These are phyloP conservation scores for Cryphonectria japonica DNA, from an alignment of 2,329 filamentous ascomycete genomes.

Conservation along the genomic window DNA sequence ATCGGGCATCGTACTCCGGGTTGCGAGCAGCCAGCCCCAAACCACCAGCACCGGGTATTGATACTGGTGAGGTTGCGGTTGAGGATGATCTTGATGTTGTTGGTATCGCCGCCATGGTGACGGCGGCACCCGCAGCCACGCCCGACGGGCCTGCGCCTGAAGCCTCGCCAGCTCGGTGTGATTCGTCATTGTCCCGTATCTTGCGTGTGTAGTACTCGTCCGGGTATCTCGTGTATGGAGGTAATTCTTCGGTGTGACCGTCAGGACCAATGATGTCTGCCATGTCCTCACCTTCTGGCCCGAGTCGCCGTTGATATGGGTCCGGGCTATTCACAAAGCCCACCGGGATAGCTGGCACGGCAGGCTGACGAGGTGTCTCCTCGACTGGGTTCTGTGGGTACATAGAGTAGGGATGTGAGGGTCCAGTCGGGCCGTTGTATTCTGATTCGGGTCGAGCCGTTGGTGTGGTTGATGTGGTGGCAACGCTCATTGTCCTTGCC, in stretches of 20 bases:
- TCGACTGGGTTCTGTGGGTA: slow-evolving; percentile 79
- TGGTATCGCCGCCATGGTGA: slow-evolving; percentile 28
- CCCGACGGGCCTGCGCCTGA: slow-evolving; percentile 14
- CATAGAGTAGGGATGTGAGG: slow-evolving; percentile 83
- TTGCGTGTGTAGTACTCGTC: slow-evolving; percentile 70
- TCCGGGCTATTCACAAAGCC: slow-evolving; percentile 73
- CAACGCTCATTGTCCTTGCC: slow-evolving; percentile 71
- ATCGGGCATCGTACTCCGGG: slow-evolving; percentile 61
- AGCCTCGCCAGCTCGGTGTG: slow-evolving; percentile 23
- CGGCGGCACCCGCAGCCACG: slow-evolving; percentile 6
- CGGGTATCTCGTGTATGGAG: slow-evolving; percentile 89
- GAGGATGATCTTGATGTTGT: slow-evolving; percentile 17
- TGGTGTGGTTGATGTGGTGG: slow-evolving; percentile 51
- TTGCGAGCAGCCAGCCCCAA: slow-evolving; percentile 64
- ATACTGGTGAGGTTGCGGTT: slow-evolving; percentile 20
- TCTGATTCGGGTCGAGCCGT: slow-evolving; percentile 43
- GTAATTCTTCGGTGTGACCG: slow-evolving; percentile 87
- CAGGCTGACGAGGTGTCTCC: slow-evolving; percentile 49
- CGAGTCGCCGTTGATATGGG: slow-evolving; percentile 72
- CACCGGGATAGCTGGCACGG: slow-evolving; percentile 58
- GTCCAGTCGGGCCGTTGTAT: slow-evolving; percentile 64
- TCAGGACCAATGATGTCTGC: slow-evolving; percentile 86
- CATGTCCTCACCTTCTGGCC: slow-evolving; percentile 82
- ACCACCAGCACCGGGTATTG: slow-evolving; percentile 62
- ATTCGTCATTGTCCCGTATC: slow-evolving; percentile 39